phyloP scores from a whole-genome alignment of 176 grass and related monocot species.

The Phoenix roebelenii region DNA sequence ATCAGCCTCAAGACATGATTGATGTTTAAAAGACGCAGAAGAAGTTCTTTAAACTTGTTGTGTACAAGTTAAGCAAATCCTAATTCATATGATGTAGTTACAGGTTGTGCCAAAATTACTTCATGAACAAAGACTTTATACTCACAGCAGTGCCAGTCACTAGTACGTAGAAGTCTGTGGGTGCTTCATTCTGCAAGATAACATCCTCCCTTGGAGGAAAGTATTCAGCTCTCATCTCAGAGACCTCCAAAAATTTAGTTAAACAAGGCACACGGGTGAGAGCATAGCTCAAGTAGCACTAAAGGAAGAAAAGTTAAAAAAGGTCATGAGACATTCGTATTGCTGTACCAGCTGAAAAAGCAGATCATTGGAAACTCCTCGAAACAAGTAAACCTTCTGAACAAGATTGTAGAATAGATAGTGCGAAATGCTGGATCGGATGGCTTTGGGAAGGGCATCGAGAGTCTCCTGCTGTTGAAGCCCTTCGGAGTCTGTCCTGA shows the following conservation, averaged over 20 bases:
- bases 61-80: too few relatives aligned
- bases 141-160: slow-evolving; percentile 72
- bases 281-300: not conserved
- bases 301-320: not conserved
- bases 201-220: slow-evolving; percentile 98
- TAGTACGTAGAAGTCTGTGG: slow-evolving; percentile 96
- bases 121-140: not conserved
- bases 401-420: slow-evolving; percentile 73
- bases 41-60: not conserved
- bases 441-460: slow-evolving; percentile 84
- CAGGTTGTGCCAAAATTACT: not conserved
- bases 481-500: slow-evolving; percentile 94
- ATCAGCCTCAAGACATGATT: slow-evolving; percentile 22
- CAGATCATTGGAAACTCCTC: slow-evolving; percentile 65
- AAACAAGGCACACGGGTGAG: slow-evolving; percentile 1
- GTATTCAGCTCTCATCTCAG: slow-evolving; percentile 98
- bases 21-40: not conserved
- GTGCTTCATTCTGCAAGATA: slow-evolving; percentile 94
- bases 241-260: slow-evolving; percentile 40
- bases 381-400: slow-evolving; percentile 73
- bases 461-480: slow-evolving; percentile 97
- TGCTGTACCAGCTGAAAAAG: slow-evolving; percentile 82
- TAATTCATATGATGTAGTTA: slow-evolving; percentile 10
- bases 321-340: not conserved
- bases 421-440: slow-evolving; percentile 93